phyloP scores from a whole-genome alignment of 1,139 yeast species.

The Geotrichum siamense region DNA sequence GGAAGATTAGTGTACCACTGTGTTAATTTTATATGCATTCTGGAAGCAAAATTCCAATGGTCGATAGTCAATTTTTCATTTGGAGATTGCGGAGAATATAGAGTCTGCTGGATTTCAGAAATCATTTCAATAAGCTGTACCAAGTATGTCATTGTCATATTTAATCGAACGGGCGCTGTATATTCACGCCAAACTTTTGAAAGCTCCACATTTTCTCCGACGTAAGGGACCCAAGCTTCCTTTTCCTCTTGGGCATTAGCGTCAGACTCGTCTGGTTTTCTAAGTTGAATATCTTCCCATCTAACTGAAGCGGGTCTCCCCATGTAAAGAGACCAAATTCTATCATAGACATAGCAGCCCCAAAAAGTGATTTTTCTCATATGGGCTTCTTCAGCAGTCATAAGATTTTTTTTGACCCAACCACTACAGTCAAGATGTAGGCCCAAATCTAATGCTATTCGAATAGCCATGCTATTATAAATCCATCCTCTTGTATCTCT shows the following conservation, averaged over 20 bases:
- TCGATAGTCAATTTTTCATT: neutral
- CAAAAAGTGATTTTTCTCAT: slow-evolving; percentile 24
- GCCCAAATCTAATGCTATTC: slow-evolving; percentile 27
- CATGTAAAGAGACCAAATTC: slow-evolving; percentile 25
- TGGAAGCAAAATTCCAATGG: slow-evolving; percentile 17
- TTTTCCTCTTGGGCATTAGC: slow-evolving; percentile 5
- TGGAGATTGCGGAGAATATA: slow-evolving; percentile 5
- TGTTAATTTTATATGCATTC: slow-evolving; percentile 19
- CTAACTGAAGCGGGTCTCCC: slow-evolving; percentile 25
- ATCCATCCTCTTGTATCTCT: slow-evolving; percentile 26
- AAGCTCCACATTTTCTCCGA: slow-evolving; percentile 4
- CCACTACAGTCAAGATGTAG: slow-evolving; percentile 22
- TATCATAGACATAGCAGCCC: slow-evolving; percentile 26
- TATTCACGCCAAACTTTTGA: slow-evolving; percentile 14
- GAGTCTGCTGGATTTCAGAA: slow-evolving; percentile 15
- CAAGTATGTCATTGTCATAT: slow-evolving; percentile 9
- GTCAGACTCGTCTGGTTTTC: slow-evolving; percentile 11
- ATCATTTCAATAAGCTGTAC: slow-evolving; percentile 11
- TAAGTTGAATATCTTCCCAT: slow-evolving; percentile 21
- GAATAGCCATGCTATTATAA: slow-evolving; percentile 26
- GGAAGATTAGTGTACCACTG: slow-evolving; percentile 23
- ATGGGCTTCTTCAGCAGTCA: slow-evolving; percentile 21
- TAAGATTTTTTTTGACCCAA: slow-evolving; percentile 21
- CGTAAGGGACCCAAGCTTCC: slow-evolving; percentile 16
- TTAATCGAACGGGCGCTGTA: slow-evolving; percentile 10